Evolutionary conservation across 2,329 filamentous ascomycete genomes (phyloP).

Genomic region (Phoma herbarum): DNA sequence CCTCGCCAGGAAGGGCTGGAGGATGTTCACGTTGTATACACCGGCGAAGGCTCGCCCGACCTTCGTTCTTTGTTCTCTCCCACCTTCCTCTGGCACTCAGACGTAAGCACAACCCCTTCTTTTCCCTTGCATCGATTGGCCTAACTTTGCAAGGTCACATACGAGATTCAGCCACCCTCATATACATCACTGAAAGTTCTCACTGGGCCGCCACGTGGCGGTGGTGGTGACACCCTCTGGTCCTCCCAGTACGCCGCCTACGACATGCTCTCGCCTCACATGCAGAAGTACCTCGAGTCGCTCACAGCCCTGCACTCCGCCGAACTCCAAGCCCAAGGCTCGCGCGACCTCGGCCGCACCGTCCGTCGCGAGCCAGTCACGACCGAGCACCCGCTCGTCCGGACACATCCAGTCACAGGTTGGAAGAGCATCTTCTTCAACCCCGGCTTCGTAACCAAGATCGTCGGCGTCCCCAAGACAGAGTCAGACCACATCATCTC

Average conservation of each 20-base stretch:
- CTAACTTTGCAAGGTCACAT: slow-evolving; percentile 57
- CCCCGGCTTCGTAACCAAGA: slow-evolving; percentile 65
- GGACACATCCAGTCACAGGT: slow-evolving; percentile 68
- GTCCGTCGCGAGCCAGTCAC: slow-evolving; percentile 63
- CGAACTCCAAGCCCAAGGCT: slow-evolving; percentile 62
- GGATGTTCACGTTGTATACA: slow-evolving; percentile 66
- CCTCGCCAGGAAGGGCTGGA: slow-evolving; percentile 60
- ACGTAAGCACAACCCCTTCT: slow-evolving; percentile 51
- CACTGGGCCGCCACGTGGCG: slow-evolving; percentile 62
- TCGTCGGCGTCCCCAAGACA: slow-evolving; percentile 66
- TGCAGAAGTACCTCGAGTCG: slow-evolving; percentile 67
- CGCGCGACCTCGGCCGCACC: slow-evolving; percentile 59
- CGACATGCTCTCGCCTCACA: slow-evolving; percentile 62
- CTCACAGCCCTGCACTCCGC: slow-evolving; percentile 65
- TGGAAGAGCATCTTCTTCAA: slow-evolving; percentile 70
- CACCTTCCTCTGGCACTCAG: slow-evolving; percentile 64
- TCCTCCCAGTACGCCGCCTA: slow-evolving; percentile 67
- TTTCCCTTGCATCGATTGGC: not conserved
- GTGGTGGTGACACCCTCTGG: slow-evolving; percentile 67
- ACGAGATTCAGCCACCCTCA: slow-evolving; percentile 65
- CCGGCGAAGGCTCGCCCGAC: slow-evolving; percentile 62
- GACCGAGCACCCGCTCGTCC: slow-evolving; percentile 65
- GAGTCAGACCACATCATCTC: slow-evolving; percentile 63
- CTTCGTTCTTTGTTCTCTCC: slow-evolving; percentile 64
- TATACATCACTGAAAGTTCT: slow-evolving; percentile 66